A percentile compares a stretch with the other conserved stretches of the same genome.
Evolutionary conservation across 768 basidiomycete genomes (phyloP).

Genomic region (Porphyrellus cyaneotinctus): DNA sequence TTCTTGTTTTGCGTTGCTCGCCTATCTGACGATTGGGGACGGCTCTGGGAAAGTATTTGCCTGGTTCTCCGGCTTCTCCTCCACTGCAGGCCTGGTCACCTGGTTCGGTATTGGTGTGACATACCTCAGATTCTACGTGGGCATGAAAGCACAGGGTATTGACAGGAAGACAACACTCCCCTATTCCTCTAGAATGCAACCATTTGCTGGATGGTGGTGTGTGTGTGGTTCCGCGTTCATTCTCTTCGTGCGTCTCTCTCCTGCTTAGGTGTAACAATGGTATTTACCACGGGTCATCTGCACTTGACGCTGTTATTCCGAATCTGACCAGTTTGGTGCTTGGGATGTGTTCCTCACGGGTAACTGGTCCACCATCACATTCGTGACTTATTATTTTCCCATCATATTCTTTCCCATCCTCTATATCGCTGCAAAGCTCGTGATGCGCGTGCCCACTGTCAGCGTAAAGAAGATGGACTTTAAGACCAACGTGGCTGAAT

Average conservation of each 20-base stretch:
- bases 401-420: slow-evolving; percentile 44
- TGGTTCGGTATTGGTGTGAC: slow-evolving; percentile 45
- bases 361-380: slow-evolving; percentile 35
- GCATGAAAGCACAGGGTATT: slow-evolving; percentile 48
- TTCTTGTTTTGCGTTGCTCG: slow-evolving; percentile 33
- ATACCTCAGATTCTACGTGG: slow-evolving; percentile 45
- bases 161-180: slow-evolving; percentile 43
- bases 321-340: slow-evolving; percentile 30
- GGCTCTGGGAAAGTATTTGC: slow-evolving; percentile 39
- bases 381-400: slow-evolving; percentile 42
- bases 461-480: slow-evolving; percentile 27
- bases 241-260: slow-evolving; percentile 32
- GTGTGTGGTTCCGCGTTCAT: slow-evolving; percentile 26
- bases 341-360: slow-evolving; percentile 38
- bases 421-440: slow-evolving; percentile 31
- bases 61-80: slow-evolving; percentile 36
- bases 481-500: slow-evolving; percentile 20
- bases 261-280: too few relatives aligned
- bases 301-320: too few relatives aligned
- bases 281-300: neutral
- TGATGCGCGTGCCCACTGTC: slow-evolving; percentile 9
- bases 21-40: slow-evolving; percentile 38
- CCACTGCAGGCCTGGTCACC: slow-evolving; percentile 39
- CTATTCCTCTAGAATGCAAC: slow-evolving; percentile 39
- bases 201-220: slow-evolving; percentile 39